Evolutionary conservation across 1,284 basidiomycete genomes (phyloP).

Genomic region (Ceratorhiza oryzae-sativae): DNA sequence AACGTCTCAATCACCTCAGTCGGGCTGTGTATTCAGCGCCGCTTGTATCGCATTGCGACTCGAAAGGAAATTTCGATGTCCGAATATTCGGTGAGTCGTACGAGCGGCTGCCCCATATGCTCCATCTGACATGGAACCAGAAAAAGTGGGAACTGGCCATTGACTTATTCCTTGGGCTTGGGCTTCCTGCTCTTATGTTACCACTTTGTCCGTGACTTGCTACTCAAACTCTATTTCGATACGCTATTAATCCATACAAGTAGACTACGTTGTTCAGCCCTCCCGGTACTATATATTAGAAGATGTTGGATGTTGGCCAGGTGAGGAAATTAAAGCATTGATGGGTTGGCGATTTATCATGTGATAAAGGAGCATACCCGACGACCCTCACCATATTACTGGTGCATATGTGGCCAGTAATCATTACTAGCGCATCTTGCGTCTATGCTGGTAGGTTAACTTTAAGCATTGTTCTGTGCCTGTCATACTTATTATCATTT

Average conservation of each 20-base stretch:
- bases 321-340: background rate
- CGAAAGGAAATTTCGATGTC: background rate
- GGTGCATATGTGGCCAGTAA: background rate
- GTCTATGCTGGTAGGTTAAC: conserved; percentile 14
- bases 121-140: background rate
- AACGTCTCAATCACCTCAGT: background rate
- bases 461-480: no score
- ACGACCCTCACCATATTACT: background rate
- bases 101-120: background rate
- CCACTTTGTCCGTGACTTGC: background rate
- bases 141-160: background rate
- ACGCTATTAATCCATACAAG: background rate
- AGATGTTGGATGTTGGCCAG: background rate
- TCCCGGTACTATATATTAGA: background rate
- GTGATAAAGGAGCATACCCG: background rate
- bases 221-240: background rate
- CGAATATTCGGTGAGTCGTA: background rate
- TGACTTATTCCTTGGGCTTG: background rate
- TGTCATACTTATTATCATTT: background rate
- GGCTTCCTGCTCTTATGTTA: background rate
- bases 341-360: no score
- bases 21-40: background rate
- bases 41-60: background rate
- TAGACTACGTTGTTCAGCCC: background rate
- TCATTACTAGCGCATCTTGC: background rate